A percentile compares a stretch with the other conserved stretches of the same genome.
phyloP scores from a whole-genome alignment of 2,329 filamentous ascomycete species.

The Colletotrichum sp. region DNA sequence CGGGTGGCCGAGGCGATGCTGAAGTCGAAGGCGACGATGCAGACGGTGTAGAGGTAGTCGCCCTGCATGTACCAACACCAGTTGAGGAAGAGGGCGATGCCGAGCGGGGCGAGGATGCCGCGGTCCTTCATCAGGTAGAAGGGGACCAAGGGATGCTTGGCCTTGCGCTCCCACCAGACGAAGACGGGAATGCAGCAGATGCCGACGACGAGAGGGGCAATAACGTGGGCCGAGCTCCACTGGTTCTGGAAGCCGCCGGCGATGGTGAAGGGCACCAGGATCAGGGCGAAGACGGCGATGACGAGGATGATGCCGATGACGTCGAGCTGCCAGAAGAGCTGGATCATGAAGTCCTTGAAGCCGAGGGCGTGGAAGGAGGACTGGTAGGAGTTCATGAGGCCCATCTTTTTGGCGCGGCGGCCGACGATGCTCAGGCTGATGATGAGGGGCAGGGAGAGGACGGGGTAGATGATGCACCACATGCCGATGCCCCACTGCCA shows the following conservation, averaged over 20 bases:
- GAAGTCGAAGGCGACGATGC: conserved; percentile 66
- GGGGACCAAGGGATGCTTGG: conserved; percentile 61
- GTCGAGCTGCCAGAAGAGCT: conserved; percentile 53
- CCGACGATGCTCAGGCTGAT: conserved; percentile 54
- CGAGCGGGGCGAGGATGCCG: conserved; percentile 66
- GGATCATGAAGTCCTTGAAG: conserved; percentile 33
- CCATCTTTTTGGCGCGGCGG: conserved; percentile 56
- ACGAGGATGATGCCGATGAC: conserved; percentile 49
- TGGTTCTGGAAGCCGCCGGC: conserved; percentile 44
- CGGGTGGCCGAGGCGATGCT: conserved; percentile 60
- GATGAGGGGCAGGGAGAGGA: conserved; percentile 58
- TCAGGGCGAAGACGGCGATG: conserved; percentile 50
- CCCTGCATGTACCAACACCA: conserved; percentile 68
- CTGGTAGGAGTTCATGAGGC: conserved; percentile 43
- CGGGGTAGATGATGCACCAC: conserved; percentile 68
- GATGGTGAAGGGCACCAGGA: conserved; percentile 50
- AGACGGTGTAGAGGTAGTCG: conserved; percentile 68
- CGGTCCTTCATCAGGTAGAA: conserved; percentile 67
- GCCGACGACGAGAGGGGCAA: conserved; percentile 50
- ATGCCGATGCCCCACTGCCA: conserved; percentile 71
- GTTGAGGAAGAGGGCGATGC: conserved; percentile 61
- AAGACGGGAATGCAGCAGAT: conserved; percentile 55
- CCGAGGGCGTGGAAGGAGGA: conserved; percentile 37
- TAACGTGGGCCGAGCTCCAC: conserved; percentile 43
- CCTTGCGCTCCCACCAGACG: conserved; percentile 50